Conservation (phyloP, 495 filamentous ascomycete species). For the Bacidia rubella region DNA sequence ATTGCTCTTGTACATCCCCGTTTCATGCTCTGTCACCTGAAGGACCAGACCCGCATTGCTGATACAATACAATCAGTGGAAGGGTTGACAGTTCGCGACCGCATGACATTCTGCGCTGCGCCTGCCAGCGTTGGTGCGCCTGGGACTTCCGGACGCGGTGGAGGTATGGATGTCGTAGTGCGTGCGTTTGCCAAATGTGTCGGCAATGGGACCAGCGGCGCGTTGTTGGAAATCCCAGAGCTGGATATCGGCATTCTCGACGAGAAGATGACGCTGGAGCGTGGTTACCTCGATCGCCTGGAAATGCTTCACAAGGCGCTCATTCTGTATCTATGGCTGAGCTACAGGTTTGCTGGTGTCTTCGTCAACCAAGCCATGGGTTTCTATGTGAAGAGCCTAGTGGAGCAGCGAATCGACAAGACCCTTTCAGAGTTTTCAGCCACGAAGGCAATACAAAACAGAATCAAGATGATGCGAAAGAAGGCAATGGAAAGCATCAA, state of each 20-base stretch:
- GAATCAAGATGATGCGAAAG: constrained; percentile 12
- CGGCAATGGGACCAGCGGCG: constrained; percentile 45
- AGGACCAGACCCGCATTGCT: constrained; percentile 46
- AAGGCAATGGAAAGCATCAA: constrained; percentile 10
- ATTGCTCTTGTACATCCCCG: constrained; percentile 41
- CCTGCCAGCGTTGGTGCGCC: constrained; percentile 29
- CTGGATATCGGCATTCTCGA: constrained; percentile 59
- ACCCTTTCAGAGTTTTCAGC: constrained; percentile 44
- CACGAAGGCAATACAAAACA: constrained; percentile 31
- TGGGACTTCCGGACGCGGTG: constrained; percentile 21
- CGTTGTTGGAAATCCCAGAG: constrained; percentile 47
- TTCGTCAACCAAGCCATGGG: constrained; percentile 68
- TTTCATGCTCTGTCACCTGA: constrained; percentile 60
- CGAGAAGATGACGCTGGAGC: constrained; percentile 28
- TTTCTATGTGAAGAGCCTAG: constrained; percentile 62
- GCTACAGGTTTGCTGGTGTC: constrained; percentile 56
- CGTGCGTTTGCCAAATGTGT: constrained; percentile 53
- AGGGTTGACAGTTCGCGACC: constrained; percentile 52
- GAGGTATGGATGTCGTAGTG: constrained; percentile 26
- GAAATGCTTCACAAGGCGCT: constrained; percentile 71
- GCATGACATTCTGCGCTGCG: constrained; percentile 59
- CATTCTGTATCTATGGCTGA: constrained; percentile 80
- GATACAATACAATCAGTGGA: constrained; percentile 53
- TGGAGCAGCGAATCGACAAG: constrained; percentile 64
- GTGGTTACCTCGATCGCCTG: constrained; percentile 45